A percentile compares a stretch with the other conserved stretches of the same genome.
phyloP scores from a whole-genome alignment of 1,284 basidiomycete genomes.

The Boletus hoseneyae region DNA sequence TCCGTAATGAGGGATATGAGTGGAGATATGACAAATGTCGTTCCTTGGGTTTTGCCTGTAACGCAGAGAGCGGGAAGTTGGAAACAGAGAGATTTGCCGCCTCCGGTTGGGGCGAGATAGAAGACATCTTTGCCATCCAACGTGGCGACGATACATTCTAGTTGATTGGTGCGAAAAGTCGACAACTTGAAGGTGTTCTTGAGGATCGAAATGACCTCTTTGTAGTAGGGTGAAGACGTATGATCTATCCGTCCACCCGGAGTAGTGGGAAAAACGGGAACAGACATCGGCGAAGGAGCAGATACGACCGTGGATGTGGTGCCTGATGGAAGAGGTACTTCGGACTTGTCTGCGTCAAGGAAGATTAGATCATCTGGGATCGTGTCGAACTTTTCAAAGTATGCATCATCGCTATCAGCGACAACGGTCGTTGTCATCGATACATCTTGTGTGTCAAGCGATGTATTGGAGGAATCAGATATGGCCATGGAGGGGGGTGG shows the following conservation, averaged over 20 bases:
- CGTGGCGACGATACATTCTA: slow-evolving; percentile 82
- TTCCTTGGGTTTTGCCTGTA: slow-evolving; percentile 69
- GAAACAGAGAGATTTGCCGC: slow-evolving; percentile 88
- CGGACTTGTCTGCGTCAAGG: slow-evolving; percentile 12
- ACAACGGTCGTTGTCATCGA: slow-evolving; percentile 19
- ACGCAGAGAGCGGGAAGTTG: slow-evolving; percentile 85
- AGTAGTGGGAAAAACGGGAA: slow-evolving; percentile 1
- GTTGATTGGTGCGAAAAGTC: slow-evolving; percentile 80
- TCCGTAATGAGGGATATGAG: slow-evolving; percentile 90
- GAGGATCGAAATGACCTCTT: slow-evolving; percentile 63
- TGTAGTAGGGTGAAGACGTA: slow-evolving; percentile 43
- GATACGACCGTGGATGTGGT: slow-evolving; percentile 2
- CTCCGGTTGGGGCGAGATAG: slow-evolving; percentile 96
- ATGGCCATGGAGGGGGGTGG: slow-evolving; percentile 18
- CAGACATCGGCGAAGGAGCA: slow-evolving; percentile 5
- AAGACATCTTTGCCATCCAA: slow-evolving; percentile 86
- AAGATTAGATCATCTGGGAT: slow-evolving; percentile 21
- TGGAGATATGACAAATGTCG: slow-evolving; percentile 91
- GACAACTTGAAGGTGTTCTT: slow-evolving; percentile 65
- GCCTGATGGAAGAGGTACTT: neutral
- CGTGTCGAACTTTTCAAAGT: slow-evolving; percentile 30
- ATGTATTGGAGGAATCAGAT: slow-evolving; percentile 18
- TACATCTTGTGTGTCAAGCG: slow-evolving; percentile 17
- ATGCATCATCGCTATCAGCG: slow-evolving; percentile 30
- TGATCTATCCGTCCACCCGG: slow-evolving; percentile 23